Conservation (phyloP, 495 filamentous ascomycete genomes). For the Penicillium coprophilum region DNA sequence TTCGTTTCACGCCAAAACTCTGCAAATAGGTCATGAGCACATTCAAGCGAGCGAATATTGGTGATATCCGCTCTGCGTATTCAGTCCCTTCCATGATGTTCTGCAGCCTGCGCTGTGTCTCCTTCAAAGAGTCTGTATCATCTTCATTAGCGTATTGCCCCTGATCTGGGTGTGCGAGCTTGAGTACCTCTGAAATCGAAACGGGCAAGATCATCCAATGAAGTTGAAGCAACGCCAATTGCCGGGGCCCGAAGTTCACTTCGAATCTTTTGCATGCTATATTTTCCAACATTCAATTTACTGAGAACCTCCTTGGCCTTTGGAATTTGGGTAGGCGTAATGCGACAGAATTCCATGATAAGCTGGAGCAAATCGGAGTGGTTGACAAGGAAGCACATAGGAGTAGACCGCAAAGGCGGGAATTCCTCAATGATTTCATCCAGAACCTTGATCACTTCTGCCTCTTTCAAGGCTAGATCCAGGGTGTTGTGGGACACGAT, state of each 20-base stretch:
- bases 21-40: slow-evolving; percentile 73
- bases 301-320: slow-evolving; percentile 80
- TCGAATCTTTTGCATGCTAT: slow-evolving; percentile 81
- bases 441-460: slow-evolving; percentile 89
- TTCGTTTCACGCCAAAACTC: slow-evolving; percentile 69
- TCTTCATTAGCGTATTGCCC: slow-evolving; percentile 18
- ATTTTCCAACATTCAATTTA: slow-evolving; percentile 80
- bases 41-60: slow-evolving; percentile 75
- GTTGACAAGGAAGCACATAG: slow-evolving; percentile 90
- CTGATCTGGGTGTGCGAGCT: not conserved
- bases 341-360: slow-evolving; percentile 84
- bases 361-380: slow-evolving; percentile 81
- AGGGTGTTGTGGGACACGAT: slow-evolving; percentile 76
- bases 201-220: slow-evolving; percentile 81
- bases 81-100: slow-evolving; percentile 70
- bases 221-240: slow-evolving; percentile 82
- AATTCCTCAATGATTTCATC: slow-evolving; percentile 88
- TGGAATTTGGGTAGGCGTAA: slow-evolving; percentile 65
- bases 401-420: slow-evolving; percentile 64
- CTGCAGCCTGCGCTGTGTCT: slow-evolving; percentile 71
- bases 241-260: slow-evolving; percentile 76
- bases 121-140: slow-evolving; percentile 62
- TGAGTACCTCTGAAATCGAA: slow-evolving; percentile 83
- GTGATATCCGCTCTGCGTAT: slow-evolving; percentile 61
- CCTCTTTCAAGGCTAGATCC: slow-evolving; percentile 88